These are phyloP conservation scores for Aegilops sharonensis DNA, from an alignment of 176 grass and related monocot genomes.

Conservation along the genomic window DNA sequence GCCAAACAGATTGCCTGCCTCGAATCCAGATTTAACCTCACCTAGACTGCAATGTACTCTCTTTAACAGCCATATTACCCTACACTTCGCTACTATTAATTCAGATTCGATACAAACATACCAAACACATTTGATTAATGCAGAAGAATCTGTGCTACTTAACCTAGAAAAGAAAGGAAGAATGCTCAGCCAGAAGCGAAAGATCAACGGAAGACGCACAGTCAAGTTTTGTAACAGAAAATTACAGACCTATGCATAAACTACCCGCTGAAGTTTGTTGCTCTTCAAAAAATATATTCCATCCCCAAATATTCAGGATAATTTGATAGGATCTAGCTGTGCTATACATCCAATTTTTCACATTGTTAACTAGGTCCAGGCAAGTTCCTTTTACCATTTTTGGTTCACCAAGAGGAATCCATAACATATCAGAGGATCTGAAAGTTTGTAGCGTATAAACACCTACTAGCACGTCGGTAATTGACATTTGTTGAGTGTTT, in stretches of 20 bases:
- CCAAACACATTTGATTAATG: not conserved
- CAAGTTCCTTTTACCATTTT: not conserved
- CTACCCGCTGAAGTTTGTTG: not conserved
- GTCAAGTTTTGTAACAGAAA: not conserved
- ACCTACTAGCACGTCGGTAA: not conserved
- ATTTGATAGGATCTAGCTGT: not conserved
- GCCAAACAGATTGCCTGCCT: not conserved
- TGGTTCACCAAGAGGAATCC: not conserved
- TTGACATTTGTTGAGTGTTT: not conserved
- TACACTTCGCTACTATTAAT: not conserved
- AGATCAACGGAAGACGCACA: not conserved
- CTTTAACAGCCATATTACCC: not conserved
- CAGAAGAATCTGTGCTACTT: slow-evolving; percentile 1
- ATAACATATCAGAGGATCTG: not conserved
- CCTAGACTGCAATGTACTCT: not conserved
- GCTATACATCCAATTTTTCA: not conserved
- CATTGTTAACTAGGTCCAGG: not conserved
- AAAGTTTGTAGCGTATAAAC: not conserved
- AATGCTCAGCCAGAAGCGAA: not conserved
- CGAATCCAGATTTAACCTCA: not conserved
- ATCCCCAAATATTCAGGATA: not conserved
- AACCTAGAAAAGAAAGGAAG: not conserved
- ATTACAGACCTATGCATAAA: not conserved
- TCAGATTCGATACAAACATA: not conserved
- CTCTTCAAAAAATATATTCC: not conserved